A percentile compares a stretch with the other conserved stretches of the same genome.
Conservation (phyloP, 441 rosid species). For the Hypseocharis bilobata region DNA sequence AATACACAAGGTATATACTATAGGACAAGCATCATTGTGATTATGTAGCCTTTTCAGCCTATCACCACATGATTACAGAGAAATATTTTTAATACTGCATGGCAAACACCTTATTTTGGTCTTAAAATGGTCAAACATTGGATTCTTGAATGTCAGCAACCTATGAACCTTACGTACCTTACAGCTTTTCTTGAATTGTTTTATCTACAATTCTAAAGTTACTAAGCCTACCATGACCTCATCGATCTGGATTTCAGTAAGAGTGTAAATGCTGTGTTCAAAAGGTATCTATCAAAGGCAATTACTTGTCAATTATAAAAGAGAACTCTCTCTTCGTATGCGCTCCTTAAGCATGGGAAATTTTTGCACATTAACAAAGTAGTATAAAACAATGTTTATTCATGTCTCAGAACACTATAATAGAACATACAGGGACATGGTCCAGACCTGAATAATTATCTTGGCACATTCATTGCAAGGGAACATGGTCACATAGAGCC, state of each 20-base stretch:
- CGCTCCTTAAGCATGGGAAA: not conserved
- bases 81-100: no score
- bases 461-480: constrained; percentile 98
- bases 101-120: no score
- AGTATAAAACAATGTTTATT: not conserved
- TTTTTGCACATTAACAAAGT: not conserved
- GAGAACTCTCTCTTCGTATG: not conserved
- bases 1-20: no score
- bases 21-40: no score
- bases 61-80: no score
- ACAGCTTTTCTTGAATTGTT: no score
- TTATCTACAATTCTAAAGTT: not conserved
- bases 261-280: no score
- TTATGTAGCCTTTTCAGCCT: no score
- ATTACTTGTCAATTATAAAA: not conserved
- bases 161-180: not conserved
- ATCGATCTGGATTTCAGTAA: not conserved
- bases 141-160: not conserved
- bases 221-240: not conserved
- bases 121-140: no score
- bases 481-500: constrained; percentile 88
- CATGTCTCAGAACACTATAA: no score
- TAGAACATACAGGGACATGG: constrained; percentile 12
- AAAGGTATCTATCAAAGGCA: not conserved
- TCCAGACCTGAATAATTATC: constrained; percentile 78